Evolutionary conservation across 768 basidiomycete species (phyloP).

Genomic region (Hysterangium stoloniferum): DNA sequence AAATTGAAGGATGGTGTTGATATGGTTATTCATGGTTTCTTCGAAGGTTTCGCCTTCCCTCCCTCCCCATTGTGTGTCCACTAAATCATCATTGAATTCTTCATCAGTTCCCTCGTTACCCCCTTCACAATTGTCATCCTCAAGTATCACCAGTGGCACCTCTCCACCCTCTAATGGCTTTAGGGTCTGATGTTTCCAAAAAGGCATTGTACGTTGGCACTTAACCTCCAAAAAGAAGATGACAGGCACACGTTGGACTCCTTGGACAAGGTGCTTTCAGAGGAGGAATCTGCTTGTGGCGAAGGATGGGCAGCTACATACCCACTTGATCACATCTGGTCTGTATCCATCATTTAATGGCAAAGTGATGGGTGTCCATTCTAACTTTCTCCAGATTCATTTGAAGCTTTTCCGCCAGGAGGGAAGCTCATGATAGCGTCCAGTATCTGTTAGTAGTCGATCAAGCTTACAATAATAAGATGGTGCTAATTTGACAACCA

Average conservation of each 20-base stretch:
- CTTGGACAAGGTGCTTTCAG: slow-evolving; percentile 20
- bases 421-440: slow-evolving; percentile 18
- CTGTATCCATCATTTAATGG: slow-evolving; percentile 14
- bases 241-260: slow-evolving; percentile 12
- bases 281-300: slow-evolving; percentile 17
- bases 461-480: slow-evolving; percentile 22
- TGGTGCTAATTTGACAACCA: slow-evolving; percentile 25
- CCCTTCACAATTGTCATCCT: neutral
- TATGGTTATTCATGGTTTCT: neutral
- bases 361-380: slow-evolving; percentile 5
- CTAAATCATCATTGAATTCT: neutral
- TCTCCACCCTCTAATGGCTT: neutral
- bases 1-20: neutral
- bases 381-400: slow-evolving; percentile 11
- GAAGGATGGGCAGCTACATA: slow-evolving; percentile 18
- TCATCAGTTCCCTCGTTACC: neutral
- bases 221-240: slow-evolving; percentile 18
- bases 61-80: no score
- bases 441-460: slow-evolving; percentile 15
- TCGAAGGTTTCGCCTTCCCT: neutral
- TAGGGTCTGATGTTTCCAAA: slow-evolving; percentile 16
- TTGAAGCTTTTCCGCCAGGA: slow-evolving; percentile 18
- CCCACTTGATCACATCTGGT: slow-evolving; percentile 14
- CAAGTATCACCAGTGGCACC: neutral
- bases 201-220: slow-evolving; percentile 14